A percentile compares a stretch with the other conserved stretches of the same genome.
Conservation (phyloP, 2,329 filamentous ascomycete genomes). For the Graphium sp. region DNA sequence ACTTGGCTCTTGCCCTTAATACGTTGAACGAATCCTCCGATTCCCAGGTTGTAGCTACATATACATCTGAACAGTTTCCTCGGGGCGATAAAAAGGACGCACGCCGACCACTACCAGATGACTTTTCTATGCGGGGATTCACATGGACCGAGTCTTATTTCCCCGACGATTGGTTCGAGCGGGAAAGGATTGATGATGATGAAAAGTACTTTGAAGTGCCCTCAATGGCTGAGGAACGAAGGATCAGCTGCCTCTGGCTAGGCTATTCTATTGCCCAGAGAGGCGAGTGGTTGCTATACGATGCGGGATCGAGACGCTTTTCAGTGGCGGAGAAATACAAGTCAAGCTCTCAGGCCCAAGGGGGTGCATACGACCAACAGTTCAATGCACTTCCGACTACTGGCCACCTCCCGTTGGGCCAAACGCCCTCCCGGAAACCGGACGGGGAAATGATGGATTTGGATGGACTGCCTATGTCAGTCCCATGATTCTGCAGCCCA, state of each 20-base stretch:
- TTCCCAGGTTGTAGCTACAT: too few species aligned
- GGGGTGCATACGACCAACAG: too few species aligned
- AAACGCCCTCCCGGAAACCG: too few species aligned
- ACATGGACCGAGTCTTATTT: constrained; percentile 43
- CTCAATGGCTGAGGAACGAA: constrained; percentile 38
- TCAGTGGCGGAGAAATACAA: constrained; percentile 9
- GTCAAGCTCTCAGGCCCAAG: constrained; percentile 5
- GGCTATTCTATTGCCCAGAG: constrained; percentile 26
- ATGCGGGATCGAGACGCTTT: constrained; percentile 19
- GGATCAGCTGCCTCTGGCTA: constrained; percentile 41
- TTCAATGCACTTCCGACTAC: too few species aligned
- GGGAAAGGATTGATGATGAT: constrained; percentile 46
- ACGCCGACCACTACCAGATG: constrained; percentile 44
- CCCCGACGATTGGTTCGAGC: constrained; percentile 38
- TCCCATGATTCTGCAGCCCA: too few species aligned
- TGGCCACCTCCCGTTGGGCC: too few species aligned
- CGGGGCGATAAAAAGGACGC: neutral
- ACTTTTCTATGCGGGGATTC: constrained; percentile 49
- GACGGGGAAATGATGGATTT: too few species aligned
- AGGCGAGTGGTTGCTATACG: constrained; percentile 27
- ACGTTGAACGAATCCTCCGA: constrained; percentile 10
- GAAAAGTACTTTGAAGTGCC: constrained; percentile 46
- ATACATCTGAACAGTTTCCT: too few species aligned
- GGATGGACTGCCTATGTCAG: too few species aligned
- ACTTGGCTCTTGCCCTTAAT: constrained; percentile 23